Base-by-base conservation (phyloP, 2,329 filamentous ascomycete species). In the Pseudovirgaria hyperparasitica region DNA sequence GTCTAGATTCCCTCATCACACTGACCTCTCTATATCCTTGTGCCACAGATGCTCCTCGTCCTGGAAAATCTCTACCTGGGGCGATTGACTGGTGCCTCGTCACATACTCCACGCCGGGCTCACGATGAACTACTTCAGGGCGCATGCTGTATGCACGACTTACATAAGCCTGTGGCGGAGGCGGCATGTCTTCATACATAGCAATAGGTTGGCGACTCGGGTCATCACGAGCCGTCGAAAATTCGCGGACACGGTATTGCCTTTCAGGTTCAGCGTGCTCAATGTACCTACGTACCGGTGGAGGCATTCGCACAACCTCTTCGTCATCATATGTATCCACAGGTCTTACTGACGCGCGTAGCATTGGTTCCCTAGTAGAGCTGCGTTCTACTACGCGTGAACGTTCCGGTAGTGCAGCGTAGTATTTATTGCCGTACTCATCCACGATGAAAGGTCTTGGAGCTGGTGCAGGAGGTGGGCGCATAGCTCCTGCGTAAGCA, bases 391-490 rank as follows among this genome's bases (percentile, higher is more conserved):
- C 22, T 76, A 52, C 27, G 72, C 46, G 30, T 74, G 68, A 14
- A 62, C 55, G 16, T 74, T 60, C 51, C 28, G 50, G 38, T 11
- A 67, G 53, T 22, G 63, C 61, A 36, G 72, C 70, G 34, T 71
- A 70, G 55, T 86, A 94, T 47, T 82, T 74, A 48, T 82, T 81
- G 21, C 85, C 85, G 52, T 76, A 82, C 35, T 81, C 73, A 54
- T 94, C 86, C 29, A 92, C 64, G 18, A 92, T 65, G 36, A 93
- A 77, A 34, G 76, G 72, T 29, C 75, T 62, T 23, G 69, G 58
- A 11, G 69, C 49, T 7, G 51, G 55, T 25, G 49, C 46, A n/a
- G n/a, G n/a, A 11, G 48, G 65, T 19, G 30, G 30, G 15, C 24
- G 62, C 57, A 69, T 63, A 51, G 41, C 35, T n/a, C n/a, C n/a